A percentile compares a stretch with the other conserved stretches of the same genome.
Evolutionary conservation across 2,329 filamentous ascomycete genomes (phyloP).

Genomic region (Cytospora piceae): DNA sequence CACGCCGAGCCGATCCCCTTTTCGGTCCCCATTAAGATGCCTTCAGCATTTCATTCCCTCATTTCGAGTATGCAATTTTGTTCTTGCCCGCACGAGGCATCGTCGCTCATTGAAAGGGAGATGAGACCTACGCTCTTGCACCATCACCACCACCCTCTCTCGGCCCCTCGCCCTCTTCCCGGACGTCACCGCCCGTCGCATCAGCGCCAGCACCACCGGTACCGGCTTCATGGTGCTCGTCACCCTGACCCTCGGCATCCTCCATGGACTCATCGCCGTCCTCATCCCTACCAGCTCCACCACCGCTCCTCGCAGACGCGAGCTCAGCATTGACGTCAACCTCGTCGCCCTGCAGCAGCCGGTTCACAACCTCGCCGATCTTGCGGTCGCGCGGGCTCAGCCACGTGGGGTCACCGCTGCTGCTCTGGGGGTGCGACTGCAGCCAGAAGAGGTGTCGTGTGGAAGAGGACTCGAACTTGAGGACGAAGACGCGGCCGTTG

Average conservation of each 20-base stretch:
- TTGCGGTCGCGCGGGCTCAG: constrained; percentile 86
- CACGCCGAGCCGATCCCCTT: constrained; percentile 14
- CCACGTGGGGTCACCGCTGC: constrained; percentile 70
- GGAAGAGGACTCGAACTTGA: constrained; percentile 93
- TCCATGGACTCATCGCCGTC: constrained; percentile 78
- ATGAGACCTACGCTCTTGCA: constrained; percentile 95
- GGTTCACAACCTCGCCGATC: constrained; percentile 85
- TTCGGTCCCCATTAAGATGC: neutral
- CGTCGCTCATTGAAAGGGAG: constrained; percentile 32
- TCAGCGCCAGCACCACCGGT: constrained; percentile 82
- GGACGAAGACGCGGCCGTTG: constrained; percentile 87
- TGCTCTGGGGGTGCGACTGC: constrained; percentile 83
- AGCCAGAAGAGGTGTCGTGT: constrained; percentile 95
- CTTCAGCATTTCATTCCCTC: neutral
- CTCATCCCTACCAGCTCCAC: constrained; percentile 46
- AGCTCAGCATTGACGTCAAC: constrained; percentile 78
- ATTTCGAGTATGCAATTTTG: neutral
- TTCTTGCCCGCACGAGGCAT: neutral
- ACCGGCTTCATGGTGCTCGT: constrained; percentile 61
- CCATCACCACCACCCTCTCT: constrained; percentile 95
- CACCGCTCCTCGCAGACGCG: constrained; percentile 59
- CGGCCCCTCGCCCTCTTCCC: constrained; percentile 85
- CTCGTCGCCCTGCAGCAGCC: constrained; percentile 84
- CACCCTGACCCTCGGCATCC: constrained; percentile 70
- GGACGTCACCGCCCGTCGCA: constrained; percentile 88